phyloP scores from a whole-genome alignment of 169 alveolate genomes.

The Ichthyophthirius multifiliis region DNA sequence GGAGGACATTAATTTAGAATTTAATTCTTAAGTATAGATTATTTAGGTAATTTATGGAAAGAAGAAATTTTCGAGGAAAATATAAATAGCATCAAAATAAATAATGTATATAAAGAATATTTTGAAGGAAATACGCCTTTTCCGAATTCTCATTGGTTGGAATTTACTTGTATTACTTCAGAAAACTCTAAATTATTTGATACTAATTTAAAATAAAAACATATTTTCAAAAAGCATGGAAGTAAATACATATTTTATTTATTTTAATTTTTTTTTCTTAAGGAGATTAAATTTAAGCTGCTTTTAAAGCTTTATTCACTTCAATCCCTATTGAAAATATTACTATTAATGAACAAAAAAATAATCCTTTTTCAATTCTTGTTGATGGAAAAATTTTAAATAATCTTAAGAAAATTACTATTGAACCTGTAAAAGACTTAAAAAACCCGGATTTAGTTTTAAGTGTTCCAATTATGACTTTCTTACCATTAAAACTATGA shows the following conservation, averaged over 20 bases:
- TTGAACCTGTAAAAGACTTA: neutral
- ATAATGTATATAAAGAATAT: constrained; percentile 40
- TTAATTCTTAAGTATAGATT: neutral
- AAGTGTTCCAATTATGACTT: constrained; percentile 31
- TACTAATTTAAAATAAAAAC: constrained; percentile 19
- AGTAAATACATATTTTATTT: neutral
- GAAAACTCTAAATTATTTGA: constrained; percentile 42
- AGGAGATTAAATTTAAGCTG: constrained; percentile 28
- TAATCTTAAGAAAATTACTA: constrained; percentile 7
- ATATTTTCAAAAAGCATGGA: constrained; percentile 16
- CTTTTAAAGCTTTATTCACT: constrained; percentile 35
- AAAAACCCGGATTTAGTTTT: constrained; percentile 17
- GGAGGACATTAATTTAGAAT: neutral
- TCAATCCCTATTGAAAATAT: constrained; percentile 23
- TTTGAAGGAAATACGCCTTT: constrained; percentile 47
- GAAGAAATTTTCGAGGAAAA: neutral
- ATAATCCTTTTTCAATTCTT: constrained; percentile 15
- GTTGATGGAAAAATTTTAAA: constrained; percentile 42
- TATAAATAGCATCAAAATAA: constrained; percentile 13
- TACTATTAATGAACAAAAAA: neutral
- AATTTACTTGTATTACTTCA: constrained; percentile 24
- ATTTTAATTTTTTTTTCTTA: neutral
- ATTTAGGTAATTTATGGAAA: constrained; percentile 26
- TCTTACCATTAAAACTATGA: constrained; percentile 37
- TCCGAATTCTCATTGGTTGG: constrained; percentile 43